Evolutionary conservation across 768 basidiomycete species (phyloP).

Genomic region (Rhodotorula graminis): DNA sequence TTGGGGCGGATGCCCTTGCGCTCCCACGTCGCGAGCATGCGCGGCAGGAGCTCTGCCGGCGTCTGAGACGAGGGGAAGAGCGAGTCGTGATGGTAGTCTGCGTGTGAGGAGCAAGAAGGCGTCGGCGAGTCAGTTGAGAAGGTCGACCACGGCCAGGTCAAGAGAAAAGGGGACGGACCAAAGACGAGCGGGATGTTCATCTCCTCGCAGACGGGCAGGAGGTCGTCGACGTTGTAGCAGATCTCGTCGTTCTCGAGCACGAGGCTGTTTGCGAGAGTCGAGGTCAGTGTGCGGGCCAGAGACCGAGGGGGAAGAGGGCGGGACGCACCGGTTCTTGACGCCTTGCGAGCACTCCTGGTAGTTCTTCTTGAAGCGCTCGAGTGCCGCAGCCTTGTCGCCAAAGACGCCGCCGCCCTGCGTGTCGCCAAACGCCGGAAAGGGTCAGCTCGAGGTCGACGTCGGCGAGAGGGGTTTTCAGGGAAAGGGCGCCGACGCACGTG

Average conservation of each 20-base stretch:
- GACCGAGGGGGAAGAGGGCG: too few relatives aligned
- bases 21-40: constrained; percentile 68
- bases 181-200: constrained; percentile 69
- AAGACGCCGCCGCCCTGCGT: constrained; percentile 76
- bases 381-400: constrained; percentile 66
- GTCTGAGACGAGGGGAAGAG: constrained; percentile 55
- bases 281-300: too few relatives aligned
- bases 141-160: not conserved
- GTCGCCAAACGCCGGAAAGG: too few relatives aligned
- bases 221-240: constrained; percentile 83
- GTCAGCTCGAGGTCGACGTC: constrained; percentile 1
- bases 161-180: constrained; percentile 46
- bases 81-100: constrained; percentile 76
- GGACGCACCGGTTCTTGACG: constrained; percentile 61
- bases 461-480: too few relatives aligned
- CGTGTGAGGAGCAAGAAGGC: not conserved
- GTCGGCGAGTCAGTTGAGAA: not conserved
- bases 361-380: constrained; percentile 67
- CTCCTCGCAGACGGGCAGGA: constrained; percentile 80
- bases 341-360: constrained; percentile 58
- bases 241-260: constrained; percentile 81
- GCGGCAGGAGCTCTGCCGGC: constrained; percentile 63
- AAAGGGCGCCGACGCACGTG: constrained; percentile 53
- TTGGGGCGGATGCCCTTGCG: constrained; percentile 77
- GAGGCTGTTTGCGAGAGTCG: constrained; percentile 4